Base-by-base conservation (phyloP, 163 green algal species). In the Chlamydomonas reinhardtii region DNA sequence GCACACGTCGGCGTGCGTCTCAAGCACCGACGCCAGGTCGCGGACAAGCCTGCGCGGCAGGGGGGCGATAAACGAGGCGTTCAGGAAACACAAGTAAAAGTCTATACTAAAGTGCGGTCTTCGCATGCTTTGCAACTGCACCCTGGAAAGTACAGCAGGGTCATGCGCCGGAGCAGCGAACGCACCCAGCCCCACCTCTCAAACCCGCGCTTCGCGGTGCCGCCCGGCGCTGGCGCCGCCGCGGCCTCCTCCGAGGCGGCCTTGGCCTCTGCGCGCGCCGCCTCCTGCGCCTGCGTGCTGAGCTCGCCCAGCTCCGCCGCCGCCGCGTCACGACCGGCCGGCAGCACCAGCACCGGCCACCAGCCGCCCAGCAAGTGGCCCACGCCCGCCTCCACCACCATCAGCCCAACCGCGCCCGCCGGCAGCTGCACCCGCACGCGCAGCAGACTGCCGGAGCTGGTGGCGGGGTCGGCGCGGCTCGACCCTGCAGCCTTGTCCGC, bases 311-410 rank as follows among this genome's bases (percentile, higher is more conserved):
- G 64, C 77, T 84, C 77, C 66, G 20, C 65, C 43, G n/a, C 77
- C 12, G 77, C 77, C 0, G 43, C 65, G 4, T 31, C 65, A 11
- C 62, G 24, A 14, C 64, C 77, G 14, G 22, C n/a, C 43, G 77
- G 77, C 77, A 84, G 68, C 65, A 84, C 68, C 66, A 84, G 43
- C 39, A 84, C n/a, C 43, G 77, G 77, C 64, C 77, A 84, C 65
- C 65, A 76, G 77, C 77, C 77, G 31, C 77, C 77, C 48, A 84
- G 77, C 65, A 84, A 52, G 77, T 84, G 77, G 20, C 77, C 77
- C 48, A 84, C 65, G 27, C 48, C 77, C 48, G 69, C 66, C 77
- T 84, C 77, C 77, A 84, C 65, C n/a, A 84, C 77, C 77, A 84
- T 70, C 20, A 84, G 66, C 2, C 77, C 77, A 68, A 74, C 71